phyloP scores from a whole-genome alignment of 1,284 basidiomycete genomes.

The Austroboletus niveus region DNA sequence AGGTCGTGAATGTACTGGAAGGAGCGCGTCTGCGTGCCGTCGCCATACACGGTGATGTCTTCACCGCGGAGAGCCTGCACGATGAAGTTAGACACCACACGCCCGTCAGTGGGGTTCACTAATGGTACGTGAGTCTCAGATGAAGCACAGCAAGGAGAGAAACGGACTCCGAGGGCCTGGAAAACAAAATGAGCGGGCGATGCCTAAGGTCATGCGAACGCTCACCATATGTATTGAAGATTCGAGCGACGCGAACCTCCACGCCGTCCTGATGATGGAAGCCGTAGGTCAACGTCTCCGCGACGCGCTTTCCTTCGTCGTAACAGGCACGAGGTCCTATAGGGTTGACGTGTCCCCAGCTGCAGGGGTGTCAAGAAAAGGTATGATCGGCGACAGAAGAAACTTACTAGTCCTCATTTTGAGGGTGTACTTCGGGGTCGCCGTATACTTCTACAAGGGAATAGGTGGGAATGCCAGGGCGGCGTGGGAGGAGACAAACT shows the following conservation, averaged over 20 bases:
- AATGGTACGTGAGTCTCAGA: conserved; percentile 16
- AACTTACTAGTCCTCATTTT: conserved; percentile 88
- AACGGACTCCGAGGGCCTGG: conserved; percentile 49
- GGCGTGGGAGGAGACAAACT: conserved; percentile 15
- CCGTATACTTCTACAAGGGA: conserved; percentile 83
- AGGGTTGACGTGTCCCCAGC: conserved; percentile 98
- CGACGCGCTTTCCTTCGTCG: conserved; percentile 96
- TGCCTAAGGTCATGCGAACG: background rate
- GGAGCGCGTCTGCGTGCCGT: conserved; percentile 93
- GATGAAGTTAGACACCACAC: conserved; percentile 98
- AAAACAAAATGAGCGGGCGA: background rate
- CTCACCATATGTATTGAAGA: conserved; percentile 88
- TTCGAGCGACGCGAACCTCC: conserved; percentile 92
- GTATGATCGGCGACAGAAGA: conserved; percentile 4
- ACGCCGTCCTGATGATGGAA: conserved; percentile 94
- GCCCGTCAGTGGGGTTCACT: conserved; percentile 97
- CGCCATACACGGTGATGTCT: conserved; percentile 96
- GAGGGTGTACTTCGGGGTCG: conserved; percentile 95
- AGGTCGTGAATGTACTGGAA: conserved; percentile 93
- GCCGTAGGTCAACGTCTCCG: conserved; percentile 93
- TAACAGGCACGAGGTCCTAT: conserved; percentile 97
- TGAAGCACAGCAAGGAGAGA: background rate
- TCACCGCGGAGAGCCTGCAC: conserved; percentile 94
- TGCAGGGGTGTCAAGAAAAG: conserved; percentile 32
- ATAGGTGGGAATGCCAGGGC: conserved; percentile 7